Conservation (phyloP, 495 filamentous ascomycete species). For the Pyrenopolyporus hunteri region DNA sequence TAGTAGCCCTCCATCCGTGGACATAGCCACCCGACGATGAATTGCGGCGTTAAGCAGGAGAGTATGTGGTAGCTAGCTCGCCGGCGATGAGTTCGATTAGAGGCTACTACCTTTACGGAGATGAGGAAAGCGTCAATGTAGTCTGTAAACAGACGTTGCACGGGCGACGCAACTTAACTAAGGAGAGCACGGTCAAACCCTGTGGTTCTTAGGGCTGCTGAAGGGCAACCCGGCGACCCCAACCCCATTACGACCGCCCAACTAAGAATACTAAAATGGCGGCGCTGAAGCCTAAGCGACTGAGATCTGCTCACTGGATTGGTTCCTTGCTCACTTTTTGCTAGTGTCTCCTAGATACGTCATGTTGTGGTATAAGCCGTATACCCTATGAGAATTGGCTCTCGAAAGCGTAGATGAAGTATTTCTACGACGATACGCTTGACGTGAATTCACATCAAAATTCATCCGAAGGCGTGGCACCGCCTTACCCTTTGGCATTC, state of each 20-base stretch:
- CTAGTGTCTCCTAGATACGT: background rate
- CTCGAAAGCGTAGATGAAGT: conserved; percentile 1
- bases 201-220: background rate
- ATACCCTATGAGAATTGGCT: background rate
- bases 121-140: background rate
- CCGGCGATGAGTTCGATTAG: background rate
- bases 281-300: background rate
- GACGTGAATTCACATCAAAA: background rate
- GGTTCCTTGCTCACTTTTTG: background rate
- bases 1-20: background rate
- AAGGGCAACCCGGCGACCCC: background rate
- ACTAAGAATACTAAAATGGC: background rate
- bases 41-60: background rate
- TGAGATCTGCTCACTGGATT: background rate
- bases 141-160: conserved; percentile 6
- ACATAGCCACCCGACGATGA: conserved; percentile 5
- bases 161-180: background rate
- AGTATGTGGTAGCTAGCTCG: background rate
- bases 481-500: conserved; percentile 3
- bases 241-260: background rate
- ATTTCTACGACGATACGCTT: background rate
- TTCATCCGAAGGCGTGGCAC: background rate
- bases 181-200: background rate
- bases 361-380: background rate
- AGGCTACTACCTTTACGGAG: background rate